Evolutionary conservation across 208 protist genomes (phyloP).

Genomic region (Entamoeba invadens): DNA sequence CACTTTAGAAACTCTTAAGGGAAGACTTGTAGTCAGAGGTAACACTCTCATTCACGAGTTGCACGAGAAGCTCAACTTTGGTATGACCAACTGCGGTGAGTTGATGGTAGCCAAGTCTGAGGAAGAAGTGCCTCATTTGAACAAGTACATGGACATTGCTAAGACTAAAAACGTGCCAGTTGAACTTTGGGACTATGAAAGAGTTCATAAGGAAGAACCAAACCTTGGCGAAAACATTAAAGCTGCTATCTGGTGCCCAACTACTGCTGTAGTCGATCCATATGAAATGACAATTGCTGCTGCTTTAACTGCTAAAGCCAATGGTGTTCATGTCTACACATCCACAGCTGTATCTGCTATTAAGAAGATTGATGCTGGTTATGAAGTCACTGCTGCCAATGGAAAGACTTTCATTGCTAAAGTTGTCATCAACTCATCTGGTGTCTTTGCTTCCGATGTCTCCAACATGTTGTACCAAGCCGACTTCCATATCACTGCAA

Average conservation of each 20-base stretch:
- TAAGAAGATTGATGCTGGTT: background rate
- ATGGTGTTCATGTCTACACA: background rate
- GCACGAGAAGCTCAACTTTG: background rate
- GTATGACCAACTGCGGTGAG: conserved; percentile 4
- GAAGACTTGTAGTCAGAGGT: conserved; percentile 6
- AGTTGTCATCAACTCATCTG: conserved; percentile 13
- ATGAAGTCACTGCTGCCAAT: background rate
- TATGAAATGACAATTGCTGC: conserved; percentile 13
- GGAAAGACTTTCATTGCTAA: background rate
- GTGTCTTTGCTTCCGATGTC: conserved; percentile 14
- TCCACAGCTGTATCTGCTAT: background rate
- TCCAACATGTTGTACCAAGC: background rate
- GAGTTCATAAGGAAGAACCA: conserved; percentile 12
- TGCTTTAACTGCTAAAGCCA: background rate
- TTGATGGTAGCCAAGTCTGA: conserved; percentile 7
- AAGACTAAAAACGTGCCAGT: background rate
- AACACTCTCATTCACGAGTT: background rate
- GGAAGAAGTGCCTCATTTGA: background rate
- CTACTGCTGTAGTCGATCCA: conserved; percentile 13
- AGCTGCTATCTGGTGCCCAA: background rate
- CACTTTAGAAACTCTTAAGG: conserved; percentile 3
- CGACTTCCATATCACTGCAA: conserved; percentile 3
- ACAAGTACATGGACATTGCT: background rate
- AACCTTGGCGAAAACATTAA: background rate
- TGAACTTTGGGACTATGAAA: conserved; percentile 11